Percentiles rank a stretch among this genome's conserved stretches.
phyloP scores from a whole-genome alignment of 2,329 filamentous ascomycete species.

The Penicillium sp. region DNA sequence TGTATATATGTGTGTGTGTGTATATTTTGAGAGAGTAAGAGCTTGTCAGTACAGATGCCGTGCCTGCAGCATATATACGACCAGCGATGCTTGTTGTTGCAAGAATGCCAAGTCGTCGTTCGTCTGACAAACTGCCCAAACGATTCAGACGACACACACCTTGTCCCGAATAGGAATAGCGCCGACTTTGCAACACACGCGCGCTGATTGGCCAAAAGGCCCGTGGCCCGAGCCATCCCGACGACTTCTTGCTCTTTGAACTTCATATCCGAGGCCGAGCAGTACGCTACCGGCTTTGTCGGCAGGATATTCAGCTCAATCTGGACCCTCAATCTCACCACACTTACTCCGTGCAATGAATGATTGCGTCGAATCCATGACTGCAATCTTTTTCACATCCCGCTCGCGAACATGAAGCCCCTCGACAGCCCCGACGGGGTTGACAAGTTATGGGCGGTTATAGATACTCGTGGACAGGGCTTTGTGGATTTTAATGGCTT shows the following conservation, averaged over 20 bases:
- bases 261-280: neutral
- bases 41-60: neutral
- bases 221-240: slow-evolving; percentile 3
- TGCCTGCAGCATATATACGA: neutral
- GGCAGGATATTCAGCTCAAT: neutral
- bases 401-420: slow-evolving; percentile 51
- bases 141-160: neutral
- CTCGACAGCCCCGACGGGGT: slow-evolving; percentile 74
- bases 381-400: slow-evolving; percentile 7
- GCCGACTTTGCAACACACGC: neutral
- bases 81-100: neutral
- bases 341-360: slow-evolving; percentile 3
- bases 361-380: slow-evolving; percentile 12
- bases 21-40: neutral
- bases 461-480: slow-evolving; percentile 73
- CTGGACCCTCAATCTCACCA: neutral
- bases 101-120: neutral
- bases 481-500: slow-evolving; percentile 80
- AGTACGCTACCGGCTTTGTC: neutral
- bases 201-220: slow-evolving; percentile 3
- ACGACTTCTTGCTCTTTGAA: neutral
- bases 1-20: slow-evolving; percentile 1
- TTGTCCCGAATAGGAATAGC: slow-evolving; percentile 6
- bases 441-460: slow-evolving; percentile 74
- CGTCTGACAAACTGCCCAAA: neutral